Evolutionary conservation across 73 alveolate species (phyloP), one percentile per base, ranked within the genome.

Genomic region (Effrenium voratum): DNA sequence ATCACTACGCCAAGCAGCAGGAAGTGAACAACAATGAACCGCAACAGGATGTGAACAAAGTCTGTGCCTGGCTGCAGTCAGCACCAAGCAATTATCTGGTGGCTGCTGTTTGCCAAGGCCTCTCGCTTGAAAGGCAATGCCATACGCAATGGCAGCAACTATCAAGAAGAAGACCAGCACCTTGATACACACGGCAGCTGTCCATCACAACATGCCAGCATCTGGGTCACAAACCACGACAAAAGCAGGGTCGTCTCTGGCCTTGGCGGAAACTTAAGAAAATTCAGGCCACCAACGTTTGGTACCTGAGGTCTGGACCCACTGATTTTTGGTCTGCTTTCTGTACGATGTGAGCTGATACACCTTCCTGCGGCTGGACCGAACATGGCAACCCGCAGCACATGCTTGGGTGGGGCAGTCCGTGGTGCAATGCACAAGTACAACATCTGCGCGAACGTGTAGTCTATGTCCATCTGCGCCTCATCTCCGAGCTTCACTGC

Each of bases 191-290:
- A 19, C 24, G 0, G 2, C 46, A 75, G 52, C 85, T 75, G 50
- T 24, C 4, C 75, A 24, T 6, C 40, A 24, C 40, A 32, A 45
- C 36, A 22, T 38, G 90, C 8, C 66, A 19, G 19, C 38, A 43
- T 72, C 82, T 82, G 47, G 13, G 93, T 52, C 59, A 28, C 63
- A n/a, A 47, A 68, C 95, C 85, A 91, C 98, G 5, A 91, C 90
- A 32, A 91, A 91, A 19, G 98, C 98, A 0, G 98, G 98, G 72
- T 91, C 98, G 40, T 91, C 98, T 34, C 98, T 91, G 90, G 98
- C 94, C 94, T 85, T 8, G 45, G 70, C 40, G 16, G 10, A n/a
- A n/a, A n/a, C n/a, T n/a, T n/a, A n/a, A n/a, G n/a, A n/a, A n/a
- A n/a, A n/a, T n/a, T n/a, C n/a, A n/a, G n/a, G 63, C 63, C 63